Evolutionary conservation across 2,329 filamentous ascomycete genomes (phyloP).

Genomic region (Trichoderma koningii): DNA sequence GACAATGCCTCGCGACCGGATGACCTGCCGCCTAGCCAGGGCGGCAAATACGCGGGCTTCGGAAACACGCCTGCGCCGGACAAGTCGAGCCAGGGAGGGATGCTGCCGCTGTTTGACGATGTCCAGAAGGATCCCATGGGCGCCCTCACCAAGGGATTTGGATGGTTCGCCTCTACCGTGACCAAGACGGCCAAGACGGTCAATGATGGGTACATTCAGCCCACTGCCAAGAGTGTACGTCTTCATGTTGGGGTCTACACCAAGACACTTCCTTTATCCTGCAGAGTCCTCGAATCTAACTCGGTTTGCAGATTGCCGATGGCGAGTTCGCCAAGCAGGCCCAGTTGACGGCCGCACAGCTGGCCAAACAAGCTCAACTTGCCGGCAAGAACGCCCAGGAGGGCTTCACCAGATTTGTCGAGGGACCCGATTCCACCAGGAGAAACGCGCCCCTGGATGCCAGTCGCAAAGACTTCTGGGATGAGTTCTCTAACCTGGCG

Average conservation of each 20-base stretch:
- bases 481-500: slow-evolving; percentile 76
- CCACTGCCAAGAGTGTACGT: slow-evolving; percentile 62
- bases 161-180: slow-evolving; percentile 88
- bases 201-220: slow-evolving; percentile 89
- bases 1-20: slow-evolving; percentile 79
- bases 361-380: slow-evolving; percentile 65
- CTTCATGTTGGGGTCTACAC: background rate
- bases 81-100: slow-evolving; percentile 45
- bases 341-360: slow-evolving; percentile 63
- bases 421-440: slow-evolving; percentile 59
- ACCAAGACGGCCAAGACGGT: slow-evolving; percentile 88
- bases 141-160: slow-evolving; percentile 87
- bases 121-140: slow-evolving; percentile 88
- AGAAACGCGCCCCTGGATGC: slow-evolving; percentile 52
- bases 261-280: too few species aligned
- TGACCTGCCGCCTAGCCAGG: slow-evolving; percentile 79
- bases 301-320: slow-evolving; percentile 66
- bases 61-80: slow-evolving; percentile 70
- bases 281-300: slow-evolving; percentile 31
- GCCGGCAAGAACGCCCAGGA: slow-evolving; percentile 76
- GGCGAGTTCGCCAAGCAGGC: slow-evolving; percentile 73
- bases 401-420: slow-evolving; percentile 83
- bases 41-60: slow-evolving; percentile 90
- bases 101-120: slow-evolving; percentile 74
- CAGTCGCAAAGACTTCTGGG: slow-evolving; percentile 87